Evolutionary conservation across 2,329 filamentous ascomycete genomes (phyloP), one percentile per base, ranked within the genome.

Genomic region (Apiospora saccharicola): DNA sequence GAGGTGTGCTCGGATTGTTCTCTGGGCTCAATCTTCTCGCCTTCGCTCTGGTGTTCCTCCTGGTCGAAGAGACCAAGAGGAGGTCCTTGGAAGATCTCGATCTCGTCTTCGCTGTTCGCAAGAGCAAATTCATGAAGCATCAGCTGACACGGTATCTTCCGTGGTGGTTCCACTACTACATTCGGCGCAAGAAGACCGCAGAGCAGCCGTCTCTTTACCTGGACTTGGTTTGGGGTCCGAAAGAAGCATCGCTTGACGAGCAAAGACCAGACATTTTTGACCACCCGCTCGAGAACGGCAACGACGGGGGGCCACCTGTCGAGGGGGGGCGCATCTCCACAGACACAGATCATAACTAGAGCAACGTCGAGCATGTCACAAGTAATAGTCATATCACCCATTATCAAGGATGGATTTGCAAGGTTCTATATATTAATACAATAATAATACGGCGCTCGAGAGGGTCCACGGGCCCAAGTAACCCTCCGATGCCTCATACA

Each of bases 21-120:
- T 81, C 83, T 1, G 84, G 81, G 0, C 77, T 88, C 24, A 87
- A 87, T 74, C 61, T 87, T 1, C 64, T 87, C 3, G 85, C 85
- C 0, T 82, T 86, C 19, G 73, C 83, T 3, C 79, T 86, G 47
- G 83, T 86, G 4, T 85, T 86, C 75, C 76, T 87, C 0, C 74
- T 85, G 5, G 80, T 85, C 12, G 83, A 85, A 71, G 83, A 85
- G 78, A 85, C 83, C 3, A 83, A 83, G 73, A 77, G 79, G 14
- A 79, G 79, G n/a, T 83, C 79, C 30, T 77, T 85, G n/a, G 83
- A 85, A 71, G 82, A 84, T 49, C 77, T 85, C 10, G 82, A 84
- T 67, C 76, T 80, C 53, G 78, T 85, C 46, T 85, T 85, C 70
- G 81, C 79, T 1, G 82, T 73, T 24, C 76, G 79, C 10, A 85